phyloP scores from a whole-genome alignment of 345 rosid genomes.

The Viola odorata region DNA sequence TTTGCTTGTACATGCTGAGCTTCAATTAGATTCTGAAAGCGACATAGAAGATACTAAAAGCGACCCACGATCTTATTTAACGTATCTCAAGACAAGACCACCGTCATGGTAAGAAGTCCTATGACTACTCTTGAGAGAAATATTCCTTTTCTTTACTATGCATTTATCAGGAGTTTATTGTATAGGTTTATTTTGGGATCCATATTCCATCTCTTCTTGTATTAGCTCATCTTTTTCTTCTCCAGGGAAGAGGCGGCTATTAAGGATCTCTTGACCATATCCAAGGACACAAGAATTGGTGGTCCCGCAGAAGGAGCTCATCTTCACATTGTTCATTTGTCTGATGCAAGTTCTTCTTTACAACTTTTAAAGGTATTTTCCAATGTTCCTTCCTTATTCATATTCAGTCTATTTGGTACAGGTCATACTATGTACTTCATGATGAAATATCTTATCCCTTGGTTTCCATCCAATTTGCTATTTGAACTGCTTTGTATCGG shows the following conservation, averaged over 20 bases:
- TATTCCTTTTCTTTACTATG: not conserved
- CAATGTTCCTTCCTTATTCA: not conserved
- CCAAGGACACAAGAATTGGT: conserved; percentile 63
- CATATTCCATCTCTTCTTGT: too few species aligned
- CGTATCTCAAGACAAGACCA: conserved; percentile 85
- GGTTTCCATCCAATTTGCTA: too few species aligned
- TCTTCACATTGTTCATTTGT: conserved; percentile 87
- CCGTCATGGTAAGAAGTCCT: conserved; percentile 53
- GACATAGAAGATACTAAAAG: conserved; percentile 27
- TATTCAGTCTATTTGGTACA: too few species aligned
- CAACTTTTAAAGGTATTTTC: conserved; percentile 63
- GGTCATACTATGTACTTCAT: too few species aligned
- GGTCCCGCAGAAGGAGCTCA: conserved; percentile 88
- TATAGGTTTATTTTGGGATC: not conserved
- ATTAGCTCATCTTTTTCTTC: not conserved
- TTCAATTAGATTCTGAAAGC: conserved; percentile 32
- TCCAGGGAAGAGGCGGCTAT: conserved; percentile 93
- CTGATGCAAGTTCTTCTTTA: conserved; percentile 78
- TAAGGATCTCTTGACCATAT: conserved; percentile 53
- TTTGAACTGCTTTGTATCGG: too few species aligned
- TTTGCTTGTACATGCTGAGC: conserved; percentile 91
- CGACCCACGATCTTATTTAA: conserved; percentile 61
- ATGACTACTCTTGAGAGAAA: not conserved
- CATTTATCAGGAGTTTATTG: not conserved
- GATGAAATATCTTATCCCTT: too few species aligned